Conservation (phyloP, 148 eudicot species). For the Cornus suecica region DNA sequence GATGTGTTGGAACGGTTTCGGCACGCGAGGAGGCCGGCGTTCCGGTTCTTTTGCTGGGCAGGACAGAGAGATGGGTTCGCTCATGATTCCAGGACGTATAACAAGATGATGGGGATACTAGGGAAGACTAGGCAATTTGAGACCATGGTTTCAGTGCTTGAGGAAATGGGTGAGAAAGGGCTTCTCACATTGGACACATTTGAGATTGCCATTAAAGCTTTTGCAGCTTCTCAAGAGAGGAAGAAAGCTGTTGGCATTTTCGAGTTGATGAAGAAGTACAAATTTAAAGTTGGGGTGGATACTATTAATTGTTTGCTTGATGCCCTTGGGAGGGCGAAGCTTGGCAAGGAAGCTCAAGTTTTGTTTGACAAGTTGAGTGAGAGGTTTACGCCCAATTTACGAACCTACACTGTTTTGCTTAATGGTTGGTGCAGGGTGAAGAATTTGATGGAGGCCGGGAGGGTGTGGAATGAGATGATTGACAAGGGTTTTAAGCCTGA, state of each 20-base stretch:
- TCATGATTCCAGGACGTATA: slow-evolving; percentile 72
- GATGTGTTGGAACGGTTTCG: slow-evolving; percentile 70
- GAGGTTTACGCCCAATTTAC: slow-evolving; percentile 52
- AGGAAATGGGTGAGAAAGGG: slow-evolving; percentile 80
- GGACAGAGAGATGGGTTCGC: slow-evolving; percentile 46
- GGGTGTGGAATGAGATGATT: slow-evolving; percentile 83
- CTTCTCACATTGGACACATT: slow-evolving; percentile 68
- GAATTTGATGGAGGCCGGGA: slow-evolving; percentile 81
- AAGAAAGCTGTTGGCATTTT: slow-evolving; percentile 79
- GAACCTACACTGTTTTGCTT: slow-evolving; percentile 64
- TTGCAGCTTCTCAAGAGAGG: slow-evolving; percentile 68
- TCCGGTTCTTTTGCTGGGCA: slow-evolving; percentile 87
- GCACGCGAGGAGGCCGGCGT: slow-evolving; percentile 83
- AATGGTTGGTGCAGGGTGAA: slow-evolving; percentile 77
- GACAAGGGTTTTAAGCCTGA: slow-evolving; percentile 83
- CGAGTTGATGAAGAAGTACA: slow-evolving; percentile 79
- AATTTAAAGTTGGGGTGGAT: slow-evolving; percentile 59
- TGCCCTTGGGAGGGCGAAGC: slow-evolving; percentile 64
- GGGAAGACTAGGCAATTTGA: slow-evolving; percentile 86
- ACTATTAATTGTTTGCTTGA: slow-evolving; percentile 68
- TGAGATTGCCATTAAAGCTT: slow-evolving; percentile 56
- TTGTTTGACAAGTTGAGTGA: slow-evolving; percentile 57
- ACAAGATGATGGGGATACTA: slow-evolving; percentile 64
- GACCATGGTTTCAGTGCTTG: slow-evolving; percentile 75
- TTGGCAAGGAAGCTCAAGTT: slow-evolving; percentile 70